These are phyloP conservation scores for Fraxinus dipetala DNA, from an alignment of 305 asterid species.

Conservation along the genomic window DNA sequence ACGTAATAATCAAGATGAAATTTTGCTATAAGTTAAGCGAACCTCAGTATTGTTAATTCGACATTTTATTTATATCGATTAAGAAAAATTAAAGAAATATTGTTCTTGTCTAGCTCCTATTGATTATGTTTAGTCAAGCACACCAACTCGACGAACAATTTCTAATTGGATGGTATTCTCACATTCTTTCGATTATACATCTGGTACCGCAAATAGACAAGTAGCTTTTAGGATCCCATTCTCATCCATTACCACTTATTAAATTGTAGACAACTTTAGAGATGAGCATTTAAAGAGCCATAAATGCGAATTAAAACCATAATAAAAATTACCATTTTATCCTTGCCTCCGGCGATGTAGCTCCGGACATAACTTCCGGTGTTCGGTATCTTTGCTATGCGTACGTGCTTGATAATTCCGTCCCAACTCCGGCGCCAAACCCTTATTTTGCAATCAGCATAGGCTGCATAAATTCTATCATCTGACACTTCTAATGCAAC, in stretches of 20 bases:
- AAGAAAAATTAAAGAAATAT: too few relatives aligned
- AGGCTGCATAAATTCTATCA: constrained; percentile 77
- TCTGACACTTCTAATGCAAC: constrained; percentile 63
- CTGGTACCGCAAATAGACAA: neutral
- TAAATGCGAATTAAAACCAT: neutral
- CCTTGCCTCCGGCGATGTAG: constrained; percentile 62
- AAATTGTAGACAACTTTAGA: neutral
- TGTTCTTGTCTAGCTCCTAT: too few relatives aligned
- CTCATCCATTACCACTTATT: neutral
- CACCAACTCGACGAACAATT: too few relatives aligned
- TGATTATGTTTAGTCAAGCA: too few relatives aligned
- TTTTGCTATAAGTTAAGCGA: too few relatives aligned
- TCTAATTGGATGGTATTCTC: too few relatives aligned
- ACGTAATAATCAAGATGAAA: too few relatives aligned
- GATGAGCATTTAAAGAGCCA: neutral
- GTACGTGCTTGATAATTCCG: constrained; percentile 60
- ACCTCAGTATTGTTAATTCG: too few relatives aligned
- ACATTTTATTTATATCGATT: too few relatives aligned
- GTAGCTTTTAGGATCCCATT: neutral
- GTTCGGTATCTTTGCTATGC: constrained; percentile 61
- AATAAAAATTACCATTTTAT: constrained; percentile 47
- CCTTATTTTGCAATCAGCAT: constrained; percentile 70
- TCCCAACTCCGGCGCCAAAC: constrained; percentile 89
- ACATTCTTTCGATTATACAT: too few relatives aligned
- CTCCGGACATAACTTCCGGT: constrained; percentile 64